phyloP scores from a whole-genome alignment of 1,139 yeast species.

The Taphrina populina region DNA sequence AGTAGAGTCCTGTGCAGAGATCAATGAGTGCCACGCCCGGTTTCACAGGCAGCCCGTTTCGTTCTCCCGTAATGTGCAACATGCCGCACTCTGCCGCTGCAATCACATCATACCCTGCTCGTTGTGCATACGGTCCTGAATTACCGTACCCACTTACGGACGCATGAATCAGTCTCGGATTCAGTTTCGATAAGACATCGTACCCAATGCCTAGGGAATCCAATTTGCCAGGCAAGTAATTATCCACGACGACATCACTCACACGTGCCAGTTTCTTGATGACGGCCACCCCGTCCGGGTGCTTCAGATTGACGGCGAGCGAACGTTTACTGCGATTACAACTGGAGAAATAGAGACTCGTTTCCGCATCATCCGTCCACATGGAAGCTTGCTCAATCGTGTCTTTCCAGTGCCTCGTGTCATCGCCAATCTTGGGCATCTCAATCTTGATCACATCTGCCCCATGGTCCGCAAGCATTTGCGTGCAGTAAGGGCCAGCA shows the following conservation, averaged over 20 bases:
- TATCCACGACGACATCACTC: constrained; percentile 50
- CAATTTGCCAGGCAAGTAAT: constrained; percentile 49
- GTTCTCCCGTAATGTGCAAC: constrained; percentile 51
- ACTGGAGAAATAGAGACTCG: constrained; percentile 48
- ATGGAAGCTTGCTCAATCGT: constrained; percentile 31
- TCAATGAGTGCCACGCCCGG: constrained; percentile 52
- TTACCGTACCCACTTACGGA: constrained; percentile 49
- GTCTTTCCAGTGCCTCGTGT: constrained; percentile 50
- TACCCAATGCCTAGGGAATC: constrained; percentile 47
- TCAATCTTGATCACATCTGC: constrained; percentile 50
- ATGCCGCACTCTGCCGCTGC: constrained; percentile 52
- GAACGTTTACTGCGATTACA: constrained; percentile 49
- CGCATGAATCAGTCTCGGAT: constrained; percentile 45
- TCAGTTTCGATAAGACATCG: constrained; percentile 41
- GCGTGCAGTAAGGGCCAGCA: constrained; percentile 51
- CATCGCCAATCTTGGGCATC: constrained; percentile 51
- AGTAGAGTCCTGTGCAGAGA: constrained; percentile 49
- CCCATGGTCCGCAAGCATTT: constrained; percentile 44
- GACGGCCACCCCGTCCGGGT: constrained; percentile 45
- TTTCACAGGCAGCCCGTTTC: constrained; percentile 49
- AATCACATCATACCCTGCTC: constrained; percentile 52
- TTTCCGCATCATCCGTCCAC: constrained; percentile 40
- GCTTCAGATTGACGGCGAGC: constrained; percentile 47
- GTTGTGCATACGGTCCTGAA: constrained; percentile 45
- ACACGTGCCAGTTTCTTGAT: constrained; percentile 43